Evolutionary conservation across 805 yeast species (phyloP).

Genomic region (Debaryomyces castellii): DNA sequence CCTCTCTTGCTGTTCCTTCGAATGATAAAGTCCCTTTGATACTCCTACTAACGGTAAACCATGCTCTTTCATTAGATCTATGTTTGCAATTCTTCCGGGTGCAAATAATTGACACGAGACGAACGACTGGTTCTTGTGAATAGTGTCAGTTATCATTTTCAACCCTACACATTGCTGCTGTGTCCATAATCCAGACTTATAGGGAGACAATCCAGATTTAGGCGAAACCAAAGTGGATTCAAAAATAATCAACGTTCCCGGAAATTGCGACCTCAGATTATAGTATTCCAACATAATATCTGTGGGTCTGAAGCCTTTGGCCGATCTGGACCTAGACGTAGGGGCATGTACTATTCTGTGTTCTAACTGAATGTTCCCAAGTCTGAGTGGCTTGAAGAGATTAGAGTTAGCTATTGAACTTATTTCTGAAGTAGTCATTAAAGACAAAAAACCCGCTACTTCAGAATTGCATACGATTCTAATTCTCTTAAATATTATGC

Average conservation of each 20-base stretch:
- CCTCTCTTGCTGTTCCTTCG: not conserved
- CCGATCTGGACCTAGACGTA: not conserved
- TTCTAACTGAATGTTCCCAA: not conserved
- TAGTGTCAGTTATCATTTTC: not conserved
- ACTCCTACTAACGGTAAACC: not conserved
- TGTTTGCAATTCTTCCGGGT: not conserved
- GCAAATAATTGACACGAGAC: not conserved
- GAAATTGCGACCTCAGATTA: not conserved
- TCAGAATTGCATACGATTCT: no score
- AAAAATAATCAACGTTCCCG: conserved; percentile 3
- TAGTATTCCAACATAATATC: conserved; percentile 1
- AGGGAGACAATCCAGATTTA: conserved; percentile 9
- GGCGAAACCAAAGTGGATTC: conserved; percentile 10
- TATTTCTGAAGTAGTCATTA: not conserved
- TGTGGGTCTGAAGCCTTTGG: not conserved
- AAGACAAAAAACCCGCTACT: not conserved
- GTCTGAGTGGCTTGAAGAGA: not conserved
- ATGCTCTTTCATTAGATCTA: not conserved
- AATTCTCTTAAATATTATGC: no score
- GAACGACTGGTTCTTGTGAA: not conserved
- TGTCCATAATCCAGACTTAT: conserved; percentile 11
- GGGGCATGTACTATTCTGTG: not conserved
- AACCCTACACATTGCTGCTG: conserved; percentile 6
- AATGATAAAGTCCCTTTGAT: not conserved
- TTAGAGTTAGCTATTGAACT: not conserved